Evolutionary conservation across 2,329 filamentous ascomycete species (phyloP).

Genomic region (Aspergillus novofumigatus): DNA sequence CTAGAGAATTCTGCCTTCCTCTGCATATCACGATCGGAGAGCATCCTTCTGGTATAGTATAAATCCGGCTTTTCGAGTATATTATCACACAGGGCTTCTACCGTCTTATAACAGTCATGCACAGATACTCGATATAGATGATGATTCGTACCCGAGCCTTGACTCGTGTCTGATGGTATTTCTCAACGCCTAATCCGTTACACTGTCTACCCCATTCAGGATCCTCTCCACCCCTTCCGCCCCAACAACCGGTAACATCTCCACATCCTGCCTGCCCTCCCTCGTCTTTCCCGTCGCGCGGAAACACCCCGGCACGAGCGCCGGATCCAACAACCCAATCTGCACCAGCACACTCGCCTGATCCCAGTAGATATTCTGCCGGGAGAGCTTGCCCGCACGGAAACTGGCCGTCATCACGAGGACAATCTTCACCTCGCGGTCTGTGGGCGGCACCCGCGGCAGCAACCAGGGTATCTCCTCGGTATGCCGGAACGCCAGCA

Average conservation of each 20-base stretch:
- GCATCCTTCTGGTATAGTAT: too few relatives aligned
- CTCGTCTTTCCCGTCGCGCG: slow-evolving; percentile 25
- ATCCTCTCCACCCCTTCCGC: slow-evolving; percentile 25
- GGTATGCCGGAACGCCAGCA: slow-evolving; percentile 53
- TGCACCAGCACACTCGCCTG: slow-evolving; percentile 59
- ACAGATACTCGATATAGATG: background rate
- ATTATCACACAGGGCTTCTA: too few relatives aligned
- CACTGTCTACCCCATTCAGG: slow-evolving; percentile 15
- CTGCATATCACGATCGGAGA: too few relatives aligned
- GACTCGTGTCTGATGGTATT: too few relatives aligned
- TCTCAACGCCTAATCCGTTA: background rate
- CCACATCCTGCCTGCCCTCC: slow-evolving; percentile 22
- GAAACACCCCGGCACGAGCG: slow-evolving; percentile 47
- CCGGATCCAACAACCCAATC: slow-evolving; percentile 54
- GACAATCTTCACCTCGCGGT: slow-evolving; percentile 51
- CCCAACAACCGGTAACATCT: slow-evolving; percentile 34
- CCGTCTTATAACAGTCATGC: background rate
- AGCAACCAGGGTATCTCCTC: slow-evolving; percentile 54
- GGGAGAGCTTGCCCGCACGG: slow-evolving; percentile 31
- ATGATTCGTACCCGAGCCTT: background rate
- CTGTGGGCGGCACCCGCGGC: slow-evolving; percentile 51
- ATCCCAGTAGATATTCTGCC: slow-evolving; percentile 60
- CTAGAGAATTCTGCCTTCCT: too few relatives aligned
- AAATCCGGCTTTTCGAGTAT: too few relatives aligned
- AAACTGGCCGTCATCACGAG: slow-evolving; percentile 49